Conservation (phyloP, 768 basidiomycete species). For the Strobilomyces dryophilus region DNA sequence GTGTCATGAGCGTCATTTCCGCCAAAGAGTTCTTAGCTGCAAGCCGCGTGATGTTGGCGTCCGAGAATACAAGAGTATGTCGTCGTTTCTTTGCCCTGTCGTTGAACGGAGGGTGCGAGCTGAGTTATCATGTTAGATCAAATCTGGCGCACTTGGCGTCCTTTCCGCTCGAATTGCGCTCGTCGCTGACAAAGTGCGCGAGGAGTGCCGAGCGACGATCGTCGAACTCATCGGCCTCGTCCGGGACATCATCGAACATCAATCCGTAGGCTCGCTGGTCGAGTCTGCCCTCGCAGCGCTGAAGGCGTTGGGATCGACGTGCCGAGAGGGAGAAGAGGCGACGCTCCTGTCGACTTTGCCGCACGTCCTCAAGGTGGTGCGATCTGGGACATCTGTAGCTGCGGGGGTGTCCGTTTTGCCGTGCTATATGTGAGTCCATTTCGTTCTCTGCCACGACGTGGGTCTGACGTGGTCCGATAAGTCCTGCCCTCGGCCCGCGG, state of each 20-base stretch:
- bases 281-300: constrained; percentile 57
- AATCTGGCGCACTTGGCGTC: constrained; percentile 65
- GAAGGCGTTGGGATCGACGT: constrained; percentile 52
- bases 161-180: constrained; percentile 61
- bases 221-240: constrained; percentile 50
- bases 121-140: constrained; percentile 40
- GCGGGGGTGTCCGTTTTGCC: constrained; percentile 53
- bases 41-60: constrained; percentile 51
- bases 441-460: background rate
- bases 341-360: constrained; percentile 58
- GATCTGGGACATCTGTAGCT: constrained; percentile 34
- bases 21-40: constrained; percentile 66
- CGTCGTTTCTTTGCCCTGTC: background rate
- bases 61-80: constrained; percentile 49
- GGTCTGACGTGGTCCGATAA: constrained; percentile 29
- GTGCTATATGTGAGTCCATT: constrained; percentile 52
- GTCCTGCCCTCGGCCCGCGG: constrained; percentile 77
- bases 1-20: constrained; percentile 59
- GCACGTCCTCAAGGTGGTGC: constrained; percentile 46
- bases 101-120: background rate
- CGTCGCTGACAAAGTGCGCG: constrained; percentile 54
- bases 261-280: constrained; percentile 38
- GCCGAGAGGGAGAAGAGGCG: constrained; percentile 63
- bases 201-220: constrained; percentile 45
- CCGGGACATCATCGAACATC: constrained; percentile 42